Evolutionary conservation across 225 moss, liverwort and hornwort genomes (phyloP).

Genomic region (Anthoceros angustus): DNA sequence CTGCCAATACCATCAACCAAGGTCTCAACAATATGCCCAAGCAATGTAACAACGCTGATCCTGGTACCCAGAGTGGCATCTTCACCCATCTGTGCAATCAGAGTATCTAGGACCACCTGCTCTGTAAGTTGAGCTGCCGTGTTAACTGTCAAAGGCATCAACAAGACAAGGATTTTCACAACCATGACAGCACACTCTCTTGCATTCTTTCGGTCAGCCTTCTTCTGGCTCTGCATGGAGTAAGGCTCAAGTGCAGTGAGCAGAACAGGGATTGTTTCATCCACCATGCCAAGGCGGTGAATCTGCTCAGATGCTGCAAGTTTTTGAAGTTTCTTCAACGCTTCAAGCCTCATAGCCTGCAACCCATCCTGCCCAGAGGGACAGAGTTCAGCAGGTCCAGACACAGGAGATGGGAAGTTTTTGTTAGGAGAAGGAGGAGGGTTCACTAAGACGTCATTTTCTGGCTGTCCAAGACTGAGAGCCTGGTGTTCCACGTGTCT

Average conservation of each 20-base stretch:
- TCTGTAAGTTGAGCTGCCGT: background rate
- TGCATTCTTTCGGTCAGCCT: background rate
- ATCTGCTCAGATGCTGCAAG: background rate
- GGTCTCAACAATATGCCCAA: background rate
- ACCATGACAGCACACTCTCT: background rate
- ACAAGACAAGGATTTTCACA: background rate
- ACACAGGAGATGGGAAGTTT: background rate
- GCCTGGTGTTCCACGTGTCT: background rate
- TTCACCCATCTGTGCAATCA: background rate
- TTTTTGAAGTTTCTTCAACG: background rate
- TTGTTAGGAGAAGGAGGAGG: background rate
- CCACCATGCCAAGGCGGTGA: background rate
- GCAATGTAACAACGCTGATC: background rate
- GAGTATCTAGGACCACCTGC: background rate
- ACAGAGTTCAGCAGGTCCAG: background rate
- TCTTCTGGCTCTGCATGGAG: background rate
- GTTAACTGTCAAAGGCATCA: background rate
- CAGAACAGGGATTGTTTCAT: background rate
- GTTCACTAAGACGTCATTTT: background rate
- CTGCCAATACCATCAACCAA: background rate
- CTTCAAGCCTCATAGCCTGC: background rate
- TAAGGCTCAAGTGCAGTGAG: background rate
- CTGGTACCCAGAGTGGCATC: background rate
- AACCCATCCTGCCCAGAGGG: background rate
- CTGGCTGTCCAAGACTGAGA: background rate